Evolutionary conservation across 352 stramenopile genomes (phyloP).

Genomic region (Aphanomyces cochlioides): DNA sequence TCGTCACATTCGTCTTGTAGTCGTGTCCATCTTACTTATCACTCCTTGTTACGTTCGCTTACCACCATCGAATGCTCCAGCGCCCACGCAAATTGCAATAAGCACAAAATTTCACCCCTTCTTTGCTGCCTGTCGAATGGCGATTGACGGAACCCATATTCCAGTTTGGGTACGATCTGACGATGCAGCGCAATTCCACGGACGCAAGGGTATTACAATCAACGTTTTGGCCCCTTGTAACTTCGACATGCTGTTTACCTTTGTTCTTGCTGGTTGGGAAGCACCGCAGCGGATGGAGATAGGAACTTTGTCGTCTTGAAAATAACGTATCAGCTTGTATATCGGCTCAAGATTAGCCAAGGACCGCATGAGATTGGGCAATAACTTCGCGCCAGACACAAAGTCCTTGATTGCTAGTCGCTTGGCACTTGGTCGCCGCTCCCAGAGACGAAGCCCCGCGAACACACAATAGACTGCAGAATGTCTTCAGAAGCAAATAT

Average conservation of each 20-base stretch:
- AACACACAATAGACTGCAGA: not conserved
- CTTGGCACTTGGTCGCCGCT: not conserved
- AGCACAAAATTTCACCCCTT: too few relatives aligned
- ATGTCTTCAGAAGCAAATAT: not conserved
- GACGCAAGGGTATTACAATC: constrained; percentile 25
- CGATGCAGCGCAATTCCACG: constrained; percentile 8
- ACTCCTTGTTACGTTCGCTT: too few relatives aligned
- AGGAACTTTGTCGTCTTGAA: not conserved
- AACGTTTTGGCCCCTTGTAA: constrained; percentile 19
- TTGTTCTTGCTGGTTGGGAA: constrained; percentile 25
- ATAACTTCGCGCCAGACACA: not conserved
- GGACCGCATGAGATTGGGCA: not conserved
- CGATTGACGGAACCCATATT: constrained; percentile 12
- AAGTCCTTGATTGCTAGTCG: not conserved
- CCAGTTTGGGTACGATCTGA: not conserved
- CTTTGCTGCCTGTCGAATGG: too few relatives aligned
- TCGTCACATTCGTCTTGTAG: too few relatives aligned
- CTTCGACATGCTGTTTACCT: constrained; percentile 24
- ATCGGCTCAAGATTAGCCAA: not conserved
- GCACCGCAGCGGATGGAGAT: too few relatives aligned
- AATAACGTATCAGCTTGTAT: not conserved
- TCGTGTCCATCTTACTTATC: too few relatives aligned
- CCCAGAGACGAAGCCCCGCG: not conserved
- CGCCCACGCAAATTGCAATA: too few relatives aligned
- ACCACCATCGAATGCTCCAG: too few relatives aligned